phyloP scores from a whole-genome alignment of 1,284 basidiomycete genomes.

The Sutorius eximius region DNA sequence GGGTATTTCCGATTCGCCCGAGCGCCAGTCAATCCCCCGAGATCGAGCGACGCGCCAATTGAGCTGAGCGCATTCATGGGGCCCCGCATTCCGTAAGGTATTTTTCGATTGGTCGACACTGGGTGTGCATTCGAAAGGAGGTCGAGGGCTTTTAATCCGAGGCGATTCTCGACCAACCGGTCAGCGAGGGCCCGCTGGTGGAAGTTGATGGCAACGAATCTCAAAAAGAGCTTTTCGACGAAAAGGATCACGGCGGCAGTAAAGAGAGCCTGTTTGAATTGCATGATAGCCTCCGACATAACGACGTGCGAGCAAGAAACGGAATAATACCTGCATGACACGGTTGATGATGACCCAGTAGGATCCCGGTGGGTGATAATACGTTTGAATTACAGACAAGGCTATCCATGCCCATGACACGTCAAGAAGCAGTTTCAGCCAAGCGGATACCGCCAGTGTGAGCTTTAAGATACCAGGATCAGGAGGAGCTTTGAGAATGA shows the following conservation, averaged over 20 bases:
- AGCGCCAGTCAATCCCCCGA: conserved; percentile 25
- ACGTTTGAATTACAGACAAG: conserved; percentile 57
- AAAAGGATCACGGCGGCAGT: conserved; percentile 61
- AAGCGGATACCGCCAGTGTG: conserved; percentile 65
- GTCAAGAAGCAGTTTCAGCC: conserved; percentile 68
- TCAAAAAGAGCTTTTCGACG: conserved; percentile 69
- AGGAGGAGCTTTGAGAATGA: background rate
- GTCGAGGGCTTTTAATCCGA: conserved; percentile 69
- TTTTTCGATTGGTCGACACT: conserved; percentile 30
- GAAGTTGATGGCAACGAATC: conserved; percentile 76
- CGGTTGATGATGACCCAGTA: conserved; percentile 73
- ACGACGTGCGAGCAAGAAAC: background rate
- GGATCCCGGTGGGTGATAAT: conserved; percentile 56
- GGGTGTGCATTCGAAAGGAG: conserved; percentile 64
- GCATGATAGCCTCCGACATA: conserved; percentile 1
- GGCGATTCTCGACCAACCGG: conserved; percentile 64
- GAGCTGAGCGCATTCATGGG: conserved; percentile 34
- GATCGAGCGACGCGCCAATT: conserved; percentile 33
- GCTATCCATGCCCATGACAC: conserved; percentile 71
- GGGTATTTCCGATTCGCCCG: conserved; percentile 30
- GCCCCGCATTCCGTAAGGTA: conserved; percentile 37
- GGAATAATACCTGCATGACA: conserved; percentile 57
- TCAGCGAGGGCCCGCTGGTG: conserved; percentile 74
- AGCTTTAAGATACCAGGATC: conserved; percentile 42
- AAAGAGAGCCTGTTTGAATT: conserved; percentile 56